These are phyloP conservation scores for Rozella allomycis DNA, from an alignment of 371 early-diverging fungal genomes.

Conservation along the genomic window DNA sequence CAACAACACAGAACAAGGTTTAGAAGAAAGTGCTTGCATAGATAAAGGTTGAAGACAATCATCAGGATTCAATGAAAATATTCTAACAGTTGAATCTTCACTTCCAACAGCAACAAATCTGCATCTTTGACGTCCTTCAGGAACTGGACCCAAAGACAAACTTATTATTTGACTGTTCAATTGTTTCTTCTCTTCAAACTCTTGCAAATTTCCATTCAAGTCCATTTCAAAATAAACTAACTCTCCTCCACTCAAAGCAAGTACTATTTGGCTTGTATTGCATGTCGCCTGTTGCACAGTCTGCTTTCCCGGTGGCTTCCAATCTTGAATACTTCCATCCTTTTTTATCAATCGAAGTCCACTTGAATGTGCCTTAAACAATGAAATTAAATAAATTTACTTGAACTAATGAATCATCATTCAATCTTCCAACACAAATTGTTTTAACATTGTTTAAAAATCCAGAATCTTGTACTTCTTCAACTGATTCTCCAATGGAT, in stretches of 20 bases:
- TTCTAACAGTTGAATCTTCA: constrained; percentile 71
- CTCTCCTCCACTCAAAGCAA: constrained; percentile 62
- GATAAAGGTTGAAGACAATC: constrained; percentile 49
- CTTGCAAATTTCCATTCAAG: constrained; percentile 55
- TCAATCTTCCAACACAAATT: constrained; percentile 56
- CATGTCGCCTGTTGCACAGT: constrained; percentile 50
- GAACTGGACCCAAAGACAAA: constrained; percentile 54
- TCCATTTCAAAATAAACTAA: constrained; percentile 85
- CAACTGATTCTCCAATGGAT: constrained; percentile 79
- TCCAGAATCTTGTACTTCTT: constrained; percentile 77
- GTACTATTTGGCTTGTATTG: constrained; percentile 55
- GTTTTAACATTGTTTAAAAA: constrained; percentile 58
- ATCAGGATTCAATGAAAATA: constrained; percentile 60
- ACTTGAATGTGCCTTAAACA: constrained; percentile 36
- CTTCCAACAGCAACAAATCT: constrained; percentile 76
- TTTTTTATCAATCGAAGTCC: constrained; percentile 69
- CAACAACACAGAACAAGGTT: constrained; percentile 36
- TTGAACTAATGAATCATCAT: constrained; percentile 75
- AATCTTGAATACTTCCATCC: constrained; percentile 74
- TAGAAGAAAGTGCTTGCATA: constrained; percentile 46
- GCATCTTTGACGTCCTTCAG: constrained; percentile 51
- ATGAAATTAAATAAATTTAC: constrained; percentile 11
- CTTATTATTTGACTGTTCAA: constrained; percentile 46
- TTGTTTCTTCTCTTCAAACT: constrained; percentile 53
- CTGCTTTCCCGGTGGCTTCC: constrained; percentile 58